phyloP scores from a whole-genome alignment of 495 filamentous ascomycete species.

The Penicillium cosmopolitanum region DNA sequence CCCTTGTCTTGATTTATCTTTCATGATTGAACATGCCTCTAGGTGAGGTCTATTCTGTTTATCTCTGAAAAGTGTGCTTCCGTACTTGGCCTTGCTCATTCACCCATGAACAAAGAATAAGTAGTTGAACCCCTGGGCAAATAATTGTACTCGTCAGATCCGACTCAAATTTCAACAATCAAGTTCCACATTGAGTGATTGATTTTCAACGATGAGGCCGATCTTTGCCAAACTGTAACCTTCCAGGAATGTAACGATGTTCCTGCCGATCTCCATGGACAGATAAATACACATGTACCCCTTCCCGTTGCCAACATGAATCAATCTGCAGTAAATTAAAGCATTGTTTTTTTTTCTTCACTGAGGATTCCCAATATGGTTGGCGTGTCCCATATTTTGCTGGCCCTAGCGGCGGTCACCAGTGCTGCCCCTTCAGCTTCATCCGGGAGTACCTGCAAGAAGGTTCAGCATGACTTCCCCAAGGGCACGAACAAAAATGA shows the following conservation, averaged over 20 bases:
- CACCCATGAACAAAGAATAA: too few relatives aligned
- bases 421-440: slow-evolving; percentile 7
- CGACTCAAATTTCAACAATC: background rate
- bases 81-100: too few relatives aligned
- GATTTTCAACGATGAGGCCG: background rate
- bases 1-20: background rate
- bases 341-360: too few relatives aligned
- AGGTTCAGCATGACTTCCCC: slow-evolving; percentile 26
- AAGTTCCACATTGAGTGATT: background rate
- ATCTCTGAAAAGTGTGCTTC: background rate
- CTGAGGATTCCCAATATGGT: slow-evolving; percentile 12
- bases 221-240: slow-evolving; percentile 4
- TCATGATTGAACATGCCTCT: background rate
- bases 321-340: background rate
- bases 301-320: background rate
- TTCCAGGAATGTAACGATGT: slow-evolving; percentile 20
- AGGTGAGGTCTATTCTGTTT: background rate
- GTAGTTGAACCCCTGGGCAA: too few relatives aligned
- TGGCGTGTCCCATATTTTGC: slow-evolving; percentile 12
- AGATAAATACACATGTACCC: background rate
- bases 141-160: background rate
- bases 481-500: slow-evolving; percentile 25
- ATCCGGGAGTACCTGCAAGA: slow-evolving; percentile 16
- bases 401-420: slow-evolving; percentile 13
- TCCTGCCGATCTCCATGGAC: slow-evolving; percentile 16